Evolutionary conservation across 768 basidiomycete genomes (phyloP), one percentile per base, ranked within the genome.

Genomic region (Boletus eberwhitei): DNA sequence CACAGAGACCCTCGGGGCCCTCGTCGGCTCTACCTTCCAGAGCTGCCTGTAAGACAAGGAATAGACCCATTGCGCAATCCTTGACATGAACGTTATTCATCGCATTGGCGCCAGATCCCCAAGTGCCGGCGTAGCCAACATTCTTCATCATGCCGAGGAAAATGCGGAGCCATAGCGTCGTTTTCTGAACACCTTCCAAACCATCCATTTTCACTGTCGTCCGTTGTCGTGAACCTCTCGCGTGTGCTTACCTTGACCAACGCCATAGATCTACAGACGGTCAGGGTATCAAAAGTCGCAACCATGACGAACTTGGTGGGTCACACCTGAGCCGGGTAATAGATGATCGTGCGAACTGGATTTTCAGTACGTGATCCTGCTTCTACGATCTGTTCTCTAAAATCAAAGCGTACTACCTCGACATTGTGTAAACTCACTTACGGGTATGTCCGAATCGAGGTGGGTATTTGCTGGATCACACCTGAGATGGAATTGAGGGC

Each of bases 341-440:
- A 63, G 47, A 78, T 75, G 41, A 77, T 74, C 5, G 79, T 78
- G 35, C 77, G 74, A 24, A 80, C 61, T 14, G 73, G 73, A 48
- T 71, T 72, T 54, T 75, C 69, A 31, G 66, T 71, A 9, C 73
- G 71, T 9, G 66, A 72, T 6, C 75, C 77, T 14, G 77, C 77
- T 50, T 69, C 74, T 8, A 74, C 62, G 43, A 79, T 75, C 64
- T 69, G 36, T 34, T 31, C 41, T 16, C 37, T 41, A 17, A 37
- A 36, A 46, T 62, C 34, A 51, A 46, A 12, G 21, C 0, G 32
- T 14, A 37, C 35, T 8, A 24, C 22, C 39, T n/a, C 19, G n/a
- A 48, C 43, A 11, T 21, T 19, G 34, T n/a, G 45, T 31, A 11
- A 24, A 24, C 17, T 8, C 12, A 59, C 60, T 54, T 29, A 67